Evolutionary conservation across 208 protist species (phyloP), one percentile per base, ranked within the genome.

Genomic region (Acanthamoeba healyi): DNA sequence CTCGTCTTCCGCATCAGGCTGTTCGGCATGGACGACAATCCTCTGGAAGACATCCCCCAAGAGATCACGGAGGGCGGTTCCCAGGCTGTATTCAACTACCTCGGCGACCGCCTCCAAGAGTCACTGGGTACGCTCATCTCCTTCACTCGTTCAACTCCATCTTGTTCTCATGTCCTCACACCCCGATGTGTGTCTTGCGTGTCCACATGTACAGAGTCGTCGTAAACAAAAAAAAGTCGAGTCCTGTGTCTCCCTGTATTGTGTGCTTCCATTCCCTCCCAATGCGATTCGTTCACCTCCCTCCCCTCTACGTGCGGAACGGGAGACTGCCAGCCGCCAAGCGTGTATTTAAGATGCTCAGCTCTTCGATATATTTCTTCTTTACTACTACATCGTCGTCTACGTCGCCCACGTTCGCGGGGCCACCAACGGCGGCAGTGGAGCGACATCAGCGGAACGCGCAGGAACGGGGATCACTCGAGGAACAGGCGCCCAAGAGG

Each of bases 11-110:
- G 36, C 38, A 44, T 15, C 40, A 84, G 70, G 63, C 42, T 93
- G 51, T 93, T 93, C 46, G 88, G 88, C 70, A 93, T 93, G 61
- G 88, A 93, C 70, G 88, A 93, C 61, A 93, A 93, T 22, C 88
- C 88, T 38, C 61, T 93, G 42, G 88, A 93, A 10, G 88, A 82
- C 46, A 93, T 93, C 4, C 88, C 88, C 19, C 70, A 34, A 36
- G 67, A 93, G 61, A 82, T 93, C 40, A 93, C 88, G 1, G 88
- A 93, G 63, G 88, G 67, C 24, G 88, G 88, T 38, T 93, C 88
- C 26, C 88, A 93, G 70, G 88, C 61, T 19, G 88, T 93, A 24
- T 93, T 93, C 70, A 82, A 93, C 46, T 82, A 86, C 34, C 49
- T 93, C 14, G 88, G 88, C 88, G 67, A 93, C 12, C 88, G 88